Base-by-base conservation (phyloP, 768 basidiomycete species). In the Cystofilobasidium macerans region DNA sequence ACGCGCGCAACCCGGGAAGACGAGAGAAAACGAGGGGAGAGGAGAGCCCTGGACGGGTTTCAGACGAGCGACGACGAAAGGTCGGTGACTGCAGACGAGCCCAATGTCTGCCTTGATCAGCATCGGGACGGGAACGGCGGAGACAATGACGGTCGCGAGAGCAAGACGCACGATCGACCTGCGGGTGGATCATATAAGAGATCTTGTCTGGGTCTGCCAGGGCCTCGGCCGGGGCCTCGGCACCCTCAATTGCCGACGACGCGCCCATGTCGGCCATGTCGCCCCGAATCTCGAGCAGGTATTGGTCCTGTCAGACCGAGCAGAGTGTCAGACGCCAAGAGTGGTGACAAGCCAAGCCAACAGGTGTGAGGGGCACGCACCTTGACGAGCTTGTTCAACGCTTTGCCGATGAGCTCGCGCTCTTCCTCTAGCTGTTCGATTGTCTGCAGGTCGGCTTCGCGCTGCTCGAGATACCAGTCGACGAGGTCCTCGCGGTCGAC, bases 391-490 rank as follows among this genome's bases (percentile, higher is more conserved):
- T 89, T 93, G 71, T 80, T 82, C 69, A 99, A 76, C 72, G 95
- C 85, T 77, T 98, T 99, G 45, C 82, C 84, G 68, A 97, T 83
- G 58, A 99, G 80, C 75, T 91, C 89, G 71, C 86, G 86, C 77
- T 98, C 88, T 70, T 87, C 86, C 71, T 97, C 91, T 22, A 95
- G 78, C 71, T 93, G 86, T 62, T 92, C 90, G 7, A 90, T 81
- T 61, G 86, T 85, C 69, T 86, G 82, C 43, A 98, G 78, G 69
- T 91, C 87, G 12, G 80, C 79, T 76, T 99, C 95, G 75, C 84
- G 87, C 69, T 83, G 77, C 78, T 99, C 95, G 63, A 98, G 82
- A 74, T 97, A 98, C 93, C 91, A 94, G 74, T 94, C 90, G 69
- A 94, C 87, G 63, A 99, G 81, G 71, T 95, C 93, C 70, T 94